Conservation (phyloP, 1,139 yeast species). For the Geotrichum aggregatum region DNA sequence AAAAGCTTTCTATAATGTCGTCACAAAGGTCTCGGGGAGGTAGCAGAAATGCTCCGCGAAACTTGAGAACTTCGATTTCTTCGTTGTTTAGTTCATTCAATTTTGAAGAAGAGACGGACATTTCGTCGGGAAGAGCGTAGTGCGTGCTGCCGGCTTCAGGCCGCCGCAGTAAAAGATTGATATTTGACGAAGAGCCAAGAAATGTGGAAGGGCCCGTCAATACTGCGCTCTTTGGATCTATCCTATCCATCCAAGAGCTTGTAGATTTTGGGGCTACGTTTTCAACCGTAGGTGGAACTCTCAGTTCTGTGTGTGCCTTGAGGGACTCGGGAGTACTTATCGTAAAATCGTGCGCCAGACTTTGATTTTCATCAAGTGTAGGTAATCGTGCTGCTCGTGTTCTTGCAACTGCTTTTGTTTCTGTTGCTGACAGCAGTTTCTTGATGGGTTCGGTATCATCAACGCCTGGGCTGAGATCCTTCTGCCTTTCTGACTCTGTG, state of each 20-base stretch:
- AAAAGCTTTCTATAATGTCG: slow-evolving; percentile 59
- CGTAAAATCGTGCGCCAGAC: neutral
- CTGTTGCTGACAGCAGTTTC: neutral
- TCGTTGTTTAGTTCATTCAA: slow-evolving; percentile 51
- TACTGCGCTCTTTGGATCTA: neutral
- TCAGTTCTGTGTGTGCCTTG: neutral
- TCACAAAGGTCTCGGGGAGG: slow-evolving; percentile 62
- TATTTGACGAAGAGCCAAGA: slow-evolving; percentile 37
- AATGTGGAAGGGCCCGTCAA: slow-evolving; percentile 29
- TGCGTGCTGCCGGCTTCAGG: slow-evolving; percentile 35
- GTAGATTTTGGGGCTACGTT: neutral
- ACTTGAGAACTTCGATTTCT: slow-evolving; percentile 62
- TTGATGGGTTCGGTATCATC: neutral
- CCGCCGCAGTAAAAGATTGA: slow-evolving; percentile 36
- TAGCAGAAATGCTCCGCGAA: slow-evolving; percentile 67
- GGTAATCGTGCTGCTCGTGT: neutral
- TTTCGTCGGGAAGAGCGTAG: slow-evolving; percentile 37
- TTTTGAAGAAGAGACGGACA: slow-evolving; percentile 30
- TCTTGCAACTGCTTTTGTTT: neutral
- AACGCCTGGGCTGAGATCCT: neutral
- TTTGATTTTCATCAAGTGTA: neutral
- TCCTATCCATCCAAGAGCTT: slow-evolving; percentile 1
- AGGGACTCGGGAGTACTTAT: neutral
- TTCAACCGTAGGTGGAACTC: neutral
- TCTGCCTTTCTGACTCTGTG: neutral